Evolutionary conservation across 768 basidiomycete species (phyloP).

Genomic region (Albatrellus ellisii): DNA sequence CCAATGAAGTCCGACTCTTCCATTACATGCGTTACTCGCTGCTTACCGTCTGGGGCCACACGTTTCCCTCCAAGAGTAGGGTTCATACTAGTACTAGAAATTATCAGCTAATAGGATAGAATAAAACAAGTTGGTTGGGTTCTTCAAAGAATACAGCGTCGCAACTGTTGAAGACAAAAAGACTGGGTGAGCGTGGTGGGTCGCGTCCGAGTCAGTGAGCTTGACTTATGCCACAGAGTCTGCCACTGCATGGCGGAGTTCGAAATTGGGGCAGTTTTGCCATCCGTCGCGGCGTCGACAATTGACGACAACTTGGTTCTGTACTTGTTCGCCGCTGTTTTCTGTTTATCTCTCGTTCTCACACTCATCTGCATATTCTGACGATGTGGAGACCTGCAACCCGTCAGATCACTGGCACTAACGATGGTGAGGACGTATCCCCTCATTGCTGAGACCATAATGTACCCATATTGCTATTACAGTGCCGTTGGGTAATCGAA

Average conservation of each 20-base stretch:
- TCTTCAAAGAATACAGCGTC: too few species aligned
- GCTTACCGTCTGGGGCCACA: too few species aligned
- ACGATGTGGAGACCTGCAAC: constrained; percentile 85
- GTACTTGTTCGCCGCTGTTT: constrained; percentile 10
- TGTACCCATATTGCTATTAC: constrained; percentile 8
- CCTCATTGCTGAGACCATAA: not conserved
- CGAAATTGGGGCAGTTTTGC: too few species aligned
- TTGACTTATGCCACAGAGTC: not conserved
- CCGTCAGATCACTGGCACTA: constrained; percentile 83
- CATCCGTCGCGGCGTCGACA: not conserved
- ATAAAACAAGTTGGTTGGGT: too few species aligned
- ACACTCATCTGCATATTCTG: constrained; percentile 6
- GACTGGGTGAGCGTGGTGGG: too few species aligned
- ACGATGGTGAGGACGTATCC: constrained; percentile 56
- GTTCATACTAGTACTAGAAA: too few species aligned
- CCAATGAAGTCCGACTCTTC: not conserved
- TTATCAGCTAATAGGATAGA: too few species aligned
- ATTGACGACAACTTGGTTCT: not conserved
- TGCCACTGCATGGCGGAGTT: not conserved
- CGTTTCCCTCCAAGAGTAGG: too few species aligned
- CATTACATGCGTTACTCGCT: too few species aligned
- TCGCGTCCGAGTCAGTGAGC: not conserved
- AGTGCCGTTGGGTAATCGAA: constrained; percentile 76
- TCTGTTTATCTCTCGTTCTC: constrained; percentile 11
- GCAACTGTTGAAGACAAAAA: too few species aligned